phyloP scores from a whole-genome alignment of 192 early-diverging fungal genomes.

The Coemansia sp. region DNA sequence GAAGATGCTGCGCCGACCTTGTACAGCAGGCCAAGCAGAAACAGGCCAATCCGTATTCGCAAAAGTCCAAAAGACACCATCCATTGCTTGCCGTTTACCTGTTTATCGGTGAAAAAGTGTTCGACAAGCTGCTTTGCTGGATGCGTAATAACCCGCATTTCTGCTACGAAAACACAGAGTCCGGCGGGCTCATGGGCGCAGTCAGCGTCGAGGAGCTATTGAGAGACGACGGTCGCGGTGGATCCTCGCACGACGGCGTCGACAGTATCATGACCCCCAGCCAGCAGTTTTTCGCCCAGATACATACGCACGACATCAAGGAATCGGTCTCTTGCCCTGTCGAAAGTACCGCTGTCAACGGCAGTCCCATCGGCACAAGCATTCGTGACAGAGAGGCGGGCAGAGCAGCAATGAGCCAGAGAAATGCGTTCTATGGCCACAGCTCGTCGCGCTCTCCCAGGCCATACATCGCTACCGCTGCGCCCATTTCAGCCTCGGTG shows the following conservation, averaged over 20 bases:
- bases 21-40: slow-evolving; percentile 6
- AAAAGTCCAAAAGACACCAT: background rate
- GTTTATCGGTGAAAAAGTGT: slow-evolving; percentile 23
- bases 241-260: background rate
- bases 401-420: background rate
- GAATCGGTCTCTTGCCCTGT: background rate
- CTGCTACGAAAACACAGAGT: slow-evolving; percentile 16
- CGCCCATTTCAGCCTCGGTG: background rate
- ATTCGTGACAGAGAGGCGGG: background rate
- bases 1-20: slow-evolving; percentile 7
- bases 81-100: slow-evolving; percentile 22
- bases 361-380: too few species aligned
- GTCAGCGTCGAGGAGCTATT: slow-evolving; percentile 15
- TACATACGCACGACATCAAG: background rate
- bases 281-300: background rate
- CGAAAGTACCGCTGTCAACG: background rate
- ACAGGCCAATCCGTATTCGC: background rate
- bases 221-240: background rate
- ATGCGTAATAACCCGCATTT: slow-evolving; percentile 26
- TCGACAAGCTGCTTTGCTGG: slow-evolving; percentile 20
- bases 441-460: background rate
- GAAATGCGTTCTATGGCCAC: background rate
- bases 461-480: slow-evolving; percentile 21
- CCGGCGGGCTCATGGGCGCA: slow-evolving; percentile 1
- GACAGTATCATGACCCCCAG: background rate